These are phyloP conservation scores for Aspergillus ochraceus DNA, from an alignment of 2,329 filamentous ascomycete genomes.

Conservation along the genomic window DNA sequence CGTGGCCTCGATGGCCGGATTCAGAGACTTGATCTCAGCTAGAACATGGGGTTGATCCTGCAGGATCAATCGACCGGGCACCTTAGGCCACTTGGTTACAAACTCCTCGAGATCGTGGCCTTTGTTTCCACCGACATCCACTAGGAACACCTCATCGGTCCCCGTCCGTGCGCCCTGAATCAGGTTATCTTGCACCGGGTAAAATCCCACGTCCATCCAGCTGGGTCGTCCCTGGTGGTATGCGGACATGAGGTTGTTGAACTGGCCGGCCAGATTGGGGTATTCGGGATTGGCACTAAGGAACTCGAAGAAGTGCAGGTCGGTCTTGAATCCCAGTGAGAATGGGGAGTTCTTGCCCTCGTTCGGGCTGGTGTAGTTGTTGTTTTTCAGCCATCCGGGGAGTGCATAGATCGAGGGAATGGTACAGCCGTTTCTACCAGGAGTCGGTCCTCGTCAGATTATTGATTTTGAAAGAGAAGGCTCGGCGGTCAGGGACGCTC, in stretches of 20 bases:
- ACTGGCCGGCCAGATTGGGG: slow-evolving; percentile 24
- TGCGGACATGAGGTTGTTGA: slow-evolving; percentile 23
- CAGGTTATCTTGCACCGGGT: slow-evolving; percentile 31
- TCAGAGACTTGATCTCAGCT: slow-evolving; percentile 14
- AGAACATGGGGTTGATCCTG: slow-evolving; percentile 50
- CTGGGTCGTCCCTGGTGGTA: slow-evolving; percentile 20
- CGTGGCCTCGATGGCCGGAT: slow-evolving; percentile 32
- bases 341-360: slow-evolving; percentile 23
- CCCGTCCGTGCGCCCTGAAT: slow-evolving; percentile 11
- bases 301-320: slow-evolving; percentile 25
- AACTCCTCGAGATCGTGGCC: slow-evolving; percentile 45
- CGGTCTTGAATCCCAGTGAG: slow-evolving; percentile 24
- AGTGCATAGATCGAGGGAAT: slow-evolving; percentile 7
- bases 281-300: slow-evolving; percentile 19
- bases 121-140: slow-evolving; percentile 46
- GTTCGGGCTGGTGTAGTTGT: slow-evolving; percentile 23
- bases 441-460: slow-evolving; percentile 17
- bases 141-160: slow-evolving; percentile 26
- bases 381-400: slow-evolving; percentile 24
- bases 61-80: slow-evolving; percentile 46
- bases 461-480: slow-evolving; percentile 10
- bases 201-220: slow-evolving; percentile 30
- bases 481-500: no score
- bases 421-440: not conserved
- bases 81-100: slow-evolving; percentile 33